Percentiles rank a stretch among this genome's conserved stretches.
These are phyloP conservation scores for Suhomyces kunorum DNA, from an alignment of 1,139 yeast genomes.

Conservation along the genomic window DNA sequence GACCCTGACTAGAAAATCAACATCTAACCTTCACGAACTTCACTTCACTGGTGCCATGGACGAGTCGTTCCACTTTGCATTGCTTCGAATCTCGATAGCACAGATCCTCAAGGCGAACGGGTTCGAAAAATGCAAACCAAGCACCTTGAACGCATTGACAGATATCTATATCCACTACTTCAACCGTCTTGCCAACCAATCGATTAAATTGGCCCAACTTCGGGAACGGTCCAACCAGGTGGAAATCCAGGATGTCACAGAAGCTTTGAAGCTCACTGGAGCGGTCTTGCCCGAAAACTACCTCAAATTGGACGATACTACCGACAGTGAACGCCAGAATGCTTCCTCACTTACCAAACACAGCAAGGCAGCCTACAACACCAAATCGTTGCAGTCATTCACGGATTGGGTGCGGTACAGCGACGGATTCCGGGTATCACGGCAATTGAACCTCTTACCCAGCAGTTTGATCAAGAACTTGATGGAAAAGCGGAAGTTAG, in stretches of 20 bases:
- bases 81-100: conserved; percentile 26
- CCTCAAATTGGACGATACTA: conserved; percentile 18
- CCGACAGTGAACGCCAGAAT: conserved; percentile 18
- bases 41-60: conserved; percentile 18
- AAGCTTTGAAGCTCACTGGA: conserved; percentile 23
- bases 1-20: conserved; percentile 8
- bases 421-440: conserved; percentile 28
- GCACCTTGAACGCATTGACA: conserved; percentile 24
- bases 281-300: conserved; percentile 23
- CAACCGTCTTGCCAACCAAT: conserved; percentile 15
- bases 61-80: conserved; percentile 27
- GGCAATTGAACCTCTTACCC: conserved; percentile 38
- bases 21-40: no score
- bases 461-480: conserved; percentile 32
- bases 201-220: conserved; percentile 20
- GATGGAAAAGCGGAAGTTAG: conserved; percentile 40
- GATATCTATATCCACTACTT: conserved; percentile 26
- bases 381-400: conserved; percentile 42
- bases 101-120: conserved; percentile 30
- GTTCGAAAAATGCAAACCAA: conserved; percentile 30
- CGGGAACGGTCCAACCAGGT: conserved; percentile 21
- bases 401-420: conserved; percentile 38
- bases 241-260: conserved; percentile 21
- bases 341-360: conserved; percentile 17
- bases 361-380: conserved; percentile 29